Base-by-base conservation (phyloP, 2,329 filamentous ascomycete genomes). In the Colletotrichum sp. region DNA sequence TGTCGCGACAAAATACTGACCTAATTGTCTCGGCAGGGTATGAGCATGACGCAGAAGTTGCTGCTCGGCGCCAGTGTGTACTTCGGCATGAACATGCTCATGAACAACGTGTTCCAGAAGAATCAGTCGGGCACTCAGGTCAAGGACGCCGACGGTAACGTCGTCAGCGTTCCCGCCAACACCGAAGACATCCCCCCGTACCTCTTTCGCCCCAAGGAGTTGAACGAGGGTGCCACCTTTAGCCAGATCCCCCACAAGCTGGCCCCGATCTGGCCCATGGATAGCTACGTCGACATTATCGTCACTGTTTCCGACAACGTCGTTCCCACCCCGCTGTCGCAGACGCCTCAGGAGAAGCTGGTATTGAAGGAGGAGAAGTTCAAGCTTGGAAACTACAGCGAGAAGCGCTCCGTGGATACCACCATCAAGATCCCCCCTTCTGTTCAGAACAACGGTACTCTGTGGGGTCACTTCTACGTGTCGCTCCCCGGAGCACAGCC, bases 401-500 rank as follows among this genome's bases (percentile, higher is more conserved):
- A 99, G 81, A 93, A 90, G 81, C 92, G 97, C 73, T 90, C 93
- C 71, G 90, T 96, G 74, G 93, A 96, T 79, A 95, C 94, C 8
- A 93, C 89, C 48, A 95, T 99, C 82, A 86, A 89, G 4, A 92
- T 99, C 6, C 96, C 97, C 4, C 88, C 89, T 77, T 89, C 92
- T 57, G 96, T 98, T 1, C 96, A 98, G 88, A 90, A 96, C 79
- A 99, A 99, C 83, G 96, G 95, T 39, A 98, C 96, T 2, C 90
- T 99, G 12, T 98, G 95, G 93, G 96, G 95, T 4, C 97, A 99
- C 84, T 98, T 99, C 85, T 98, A 96, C 81, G 88, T 99, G 76
- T 95, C 92, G 13, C 91, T 98, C 78, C 87, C 92, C 12, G 96
- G 96, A 69, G 91, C 92, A 75, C 89, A 91, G 72, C 87, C 98